Conservation (phyloP, 2,329 filamentous ascomycete genomes). For the Gnomoniopsis smithogilvyi region DNA sequence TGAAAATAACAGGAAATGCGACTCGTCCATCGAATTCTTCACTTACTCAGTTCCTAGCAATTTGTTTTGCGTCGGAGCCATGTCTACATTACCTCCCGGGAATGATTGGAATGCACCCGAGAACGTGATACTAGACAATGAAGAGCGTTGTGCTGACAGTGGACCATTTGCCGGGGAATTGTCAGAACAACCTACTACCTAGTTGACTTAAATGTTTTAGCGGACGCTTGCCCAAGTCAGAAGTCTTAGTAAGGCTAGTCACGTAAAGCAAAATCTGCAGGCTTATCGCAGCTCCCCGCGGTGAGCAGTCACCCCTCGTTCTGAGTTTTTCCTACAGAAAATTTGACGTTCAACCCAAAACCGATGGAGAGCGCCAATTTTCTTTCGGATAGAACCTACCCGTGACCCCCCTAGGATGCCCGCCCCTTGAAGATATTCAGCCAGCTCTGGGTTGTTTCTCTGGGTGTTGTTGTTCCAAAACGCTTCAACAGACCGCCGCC, state of each 20-base stretch:
- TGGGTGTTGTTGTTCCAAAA: not conserved
- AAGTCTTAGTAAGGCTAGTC: constrained; percentile 3
- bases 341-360: no score
- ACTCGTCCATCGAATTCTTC: not conserved
- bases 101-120: no score
- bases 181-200: not conserved
- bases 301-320: not conserved
- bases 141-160: no score
- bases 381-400: no score
- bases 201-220: not conserved
- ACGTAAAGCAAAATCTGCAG: constrained; percentile 1
- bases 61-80: no score
- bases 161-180: no score
- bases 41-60: no score
- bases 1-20: no score
- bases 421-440: no score
- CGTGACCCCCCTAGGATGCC: not conserved
- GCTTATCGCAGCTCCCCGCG: not conserved
- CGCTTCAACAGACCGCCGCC: not conserved
- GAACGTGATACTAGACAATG: no score
- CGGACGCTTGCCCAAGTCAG: not conserved
- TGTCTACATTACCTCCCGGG: no score
- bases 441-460: not conserved
- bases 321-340: not conserved
- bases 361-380: no score